Conservation (phyloP, 2,329 filamentous ascomycete genomes). For the Akanthomyces uredinophilus region DNA sequence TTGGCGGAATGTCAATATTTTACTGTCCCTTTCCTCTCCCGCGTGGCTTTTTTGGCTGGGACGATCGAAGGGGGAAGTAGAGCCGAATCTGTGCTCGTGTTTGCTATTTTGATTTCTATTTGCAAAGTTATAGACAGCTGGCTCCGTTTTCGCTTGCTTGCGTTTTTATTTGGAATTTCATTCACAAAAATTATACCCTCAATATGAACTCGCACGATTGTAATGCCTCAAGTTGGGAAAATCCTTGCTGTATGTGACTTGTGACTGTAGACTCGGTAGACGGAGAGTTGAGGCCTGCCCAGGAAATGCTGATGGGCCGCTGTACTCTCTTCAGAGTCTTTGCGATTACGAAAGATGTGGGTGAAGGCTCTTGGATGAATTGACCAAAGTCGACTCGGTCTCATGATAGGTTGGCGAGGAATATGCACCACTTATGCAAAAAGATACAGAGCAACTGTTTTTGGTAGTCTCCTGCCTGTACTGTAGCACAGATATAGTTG, state of each 20-base stretch:
- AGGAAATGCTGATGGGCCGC: too few relatives aligned
- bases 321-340: too few relatives aligned
- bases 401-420: too few relatives aligned
- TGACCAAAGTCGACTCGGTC: too few relatives aligned
- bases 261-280: background rate
- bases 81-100: background rate
- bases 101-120: background rate
- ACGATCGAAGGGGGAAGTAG: background rate
- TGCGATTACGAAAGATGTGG: too few relatives aligned
- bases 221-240: background rate
- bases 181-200: background rate
- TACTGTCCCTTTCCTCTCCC: background rate
- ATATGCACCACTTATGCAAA: too few relatives aligned
- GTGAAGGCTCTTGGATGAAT: too few relatives aligned
- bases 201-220: slow-evolving; percentile 5
- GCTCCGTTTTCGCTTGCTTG: background rate
- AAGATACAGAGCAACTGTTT: too few relatives aligned
- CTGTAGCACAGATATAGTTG: too few relatives aligned
- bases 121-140: background rate
- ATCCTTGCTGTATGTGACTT: background rate
- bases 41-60: background rate
- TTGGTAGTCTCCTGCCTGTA: too few relatives aligned
- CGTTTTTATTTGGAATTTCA: background rate
- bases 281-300: too few relatives aligned
- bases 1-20: background rate